Conservation (phyloP, 2,329 filamentous ascomycete genomes). For the Colletotrichum eremochloae region DNA sequence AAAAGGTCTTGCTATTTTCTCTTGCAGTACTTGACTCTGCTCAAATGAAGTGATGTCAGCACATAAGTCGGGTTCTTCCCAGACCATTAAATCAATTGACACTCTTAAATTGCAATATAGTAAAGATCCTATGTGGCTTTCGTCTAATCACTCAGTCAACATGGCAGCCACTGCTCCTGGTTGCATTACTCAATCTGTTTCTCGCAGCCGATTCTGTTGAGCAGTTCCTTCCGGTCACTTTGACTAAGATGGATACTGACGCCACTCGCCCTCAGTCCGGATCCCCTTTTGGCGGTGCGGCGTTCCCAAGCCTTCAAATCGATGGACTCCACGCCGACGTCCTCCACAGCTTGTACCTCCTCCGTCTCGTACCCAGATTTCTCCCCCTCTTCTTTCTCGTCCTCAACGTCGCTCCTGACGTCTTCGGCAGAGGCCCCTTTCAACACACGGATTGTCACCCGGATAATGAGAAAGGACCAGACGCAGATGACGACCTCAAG, state of each 20-base stretch:
- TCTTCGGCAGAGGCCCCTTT: conserved; percentile 21
- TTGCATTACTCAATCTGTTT: conserved; percentile 13
- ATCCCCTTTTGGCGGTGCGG: not conserved
- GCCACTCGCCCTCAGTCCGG: conserved; percentile 5
- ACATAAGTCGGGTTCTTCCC: too few species aligned
- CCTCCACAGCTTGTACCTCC: not conserved
- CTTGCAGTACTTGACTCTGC: not conserved
- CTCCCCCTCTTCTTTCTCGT: not conserved
- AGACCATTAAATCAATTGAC: not conserved
- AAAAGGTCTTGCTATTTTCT: too few species aligned
- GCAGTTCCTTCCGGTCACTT: conserved; percentile 12
- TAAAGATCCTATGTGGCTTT: not conserved
- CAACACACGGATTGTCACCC: conserved; percentile 8
- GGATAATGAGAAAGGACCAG: conserved; percentile 18
- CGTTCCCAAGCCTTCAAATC: conserved; percentile 15
- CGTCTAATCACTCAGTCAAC: not conserved
- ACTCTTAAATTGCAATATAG: not conserved
- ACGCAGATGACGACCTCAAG: conserved; percentile 19
- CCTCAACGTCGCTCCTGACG: conserved; percentile 10
- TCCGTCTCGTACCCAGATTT: not conserved
- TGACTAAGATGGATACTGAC: not conserved
- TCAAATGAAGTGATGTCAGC: not conserved
- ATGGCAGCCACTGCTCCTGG: not conserved
- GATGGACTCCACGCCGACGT: conserved; percentile 16
- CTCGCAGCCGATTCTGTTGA: conserved; percentile 25